phyloP scores from a whole-genome alignment of 192 early-diverging fungal species.

The Gonapodya sp. region DNA sequence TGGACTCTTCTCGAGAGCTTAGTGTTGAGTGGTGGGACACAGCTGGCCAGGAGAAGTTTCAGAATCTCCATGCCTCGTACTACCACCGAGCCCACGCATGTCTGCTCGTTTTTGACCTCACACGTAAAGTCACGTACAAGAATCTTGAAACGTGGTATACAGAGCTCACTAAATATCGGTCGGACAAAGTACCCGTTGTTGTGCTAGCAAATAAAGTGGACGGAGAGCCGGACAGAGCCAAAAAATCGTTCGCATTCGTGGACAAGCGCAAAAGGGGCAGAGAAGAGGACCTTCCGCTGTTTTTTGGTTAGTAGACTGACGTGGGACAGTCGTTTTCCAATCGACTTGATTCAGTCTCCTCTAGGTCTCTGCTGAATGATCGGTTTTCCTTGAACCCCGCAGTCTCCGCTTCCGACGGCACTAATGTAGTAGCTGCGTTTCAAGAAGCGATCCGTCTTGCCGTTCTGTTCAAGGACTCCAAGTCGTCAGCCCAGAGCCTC shows the following conservation, averaged over 20 bases:
- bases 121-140: constrained; percentile 50
- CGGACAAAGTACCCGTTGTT: constrained; percentile 33
- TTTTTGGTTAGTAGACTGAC: neutral
- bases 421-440: constrained; percentile 48
- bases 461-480: constrained; percentile 27
- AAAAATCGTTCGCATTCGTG: constrained; percentile 40
- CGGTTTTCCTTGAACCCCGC: too few relatives aligned
- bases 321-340: constrained; percentile 14
- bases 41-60: constrained; percentile 51
- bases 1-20: constrained; percentile 10
- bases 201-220: constrained; percentile 56
- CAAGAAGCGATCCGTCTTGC: constrained; percentile 34
- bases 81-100: constrained; percentile 35
- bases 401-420: constrained; percentile 40
- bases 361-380: too few relatives aligned
- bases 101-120: constrained; percentile 38
- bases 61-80: constrained; percentile 45
- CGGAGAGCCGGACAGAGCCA: constrained; percentile 39
- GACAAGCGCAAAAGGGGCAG: constrained; percentile 27
- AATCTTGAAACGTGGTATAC: constrained; percentile 50
- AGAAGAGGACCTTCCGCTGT: constrained; percentile 14
- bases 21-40: constrained; percentile 28
- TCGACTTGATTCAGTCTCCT: too few relatives aligned
- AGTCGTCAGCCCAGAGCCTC: neutral
- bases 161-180: constrained; percentile 23